Base-by-base conservation (phyloP, 208 protist species). In the Leishmania tarentolae region DNA sequence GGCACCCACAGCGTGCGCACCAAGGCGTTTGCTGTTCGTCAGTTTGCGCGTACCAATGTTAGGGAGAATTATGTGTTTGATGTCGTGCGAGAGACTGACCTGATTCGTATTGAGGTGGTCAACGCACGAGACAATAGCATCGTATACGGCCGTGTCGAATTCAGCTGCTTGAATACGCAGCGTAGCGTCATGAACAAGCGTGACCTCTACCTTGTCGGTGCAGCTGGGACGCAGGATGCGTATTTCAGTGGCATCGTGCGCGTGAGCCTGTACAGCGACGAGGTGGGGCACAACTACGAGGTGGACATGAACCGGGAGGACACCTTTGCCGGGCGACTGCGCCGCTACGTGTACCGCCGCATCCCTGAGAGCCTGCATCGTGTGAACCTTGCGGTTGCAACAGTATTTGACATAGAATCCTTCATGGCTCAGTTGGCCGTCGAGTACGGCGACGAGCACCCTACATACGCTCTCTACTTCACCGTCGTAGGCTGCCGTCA, bases 341-440 rank as follows among this genome's bases (percentile, higher is more conserved):
- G 88, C 44, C 91, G 92, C 47, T 97, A 95, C 79, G 83, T 87
- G 7, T 81, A 89, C 61, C 83, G 84, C 31, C 89, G 86, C 57
- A 78, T 92, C 3, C 94, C 94, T 19, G 84, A 93, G 70, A 92
- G 82, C 46, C 81, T 97, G 59, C 94, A 97, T 83, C 91, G 93
- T 79, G 90, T 95, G 15, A 86, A 93, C 81, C 72, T 96, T 7
- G 87, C 88, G 13, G 83, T 96, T 6, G 86, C 86, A 42, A 96
- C 92, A 9, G 87, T 95, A 19, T 96, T 94, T 72, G 94, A 97
- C 78, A 94, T 95, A 82, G 92, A 97, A 78, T 89, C 87, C 47
- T 95, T 96, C 83, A 87, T 97, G 82, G 88, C 84, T 42, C 87
- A 95, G 77, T 65, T 97, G 59, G 80, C 89, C 19, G 66, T 81